These are phyloP conservation scores for Hypoxylon sp. DNA, from an alignment of 2,329 filamentous ascomycete genomes.

Conservation along the genomic window DNA sequence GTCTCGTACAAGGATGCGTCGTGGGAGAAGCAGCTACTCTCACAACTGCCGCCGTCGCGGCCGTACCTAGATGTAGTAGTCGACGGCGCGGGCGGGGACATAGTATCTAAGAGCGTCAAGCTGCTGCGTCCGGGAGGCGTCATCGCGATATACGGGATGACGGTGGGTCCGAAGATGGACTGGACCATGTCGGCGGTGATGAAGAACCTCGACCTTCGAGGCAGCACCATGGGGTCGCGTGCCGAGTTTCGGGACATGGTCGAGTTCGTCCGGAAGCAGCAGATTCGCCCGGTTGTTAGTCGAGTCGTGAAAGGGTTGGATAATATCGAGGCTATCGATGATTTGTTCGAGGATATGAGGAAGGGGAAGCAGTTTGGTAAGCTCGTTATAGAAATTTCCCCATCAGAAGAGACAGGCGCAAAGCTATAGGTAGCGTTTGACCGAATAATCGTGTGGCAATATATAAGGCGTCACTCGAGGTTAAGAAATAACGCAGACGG, in stretches of 20 bases:
- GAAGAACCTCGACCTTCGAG: constrained; percentile 88
- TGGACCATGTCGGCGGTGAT: constrained; percentile 88
- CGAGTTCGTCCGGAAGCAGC: constrained; percentile 79
- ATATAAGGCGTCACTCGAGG: background rate
- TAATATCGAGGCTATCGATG: constrained; percentile 83
- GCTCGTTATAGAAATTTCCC: constrained; percentile 81
- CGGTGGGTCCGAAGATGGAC: constrained; percentile 84
- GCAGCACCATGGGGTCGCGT: constrained; percentile 91
- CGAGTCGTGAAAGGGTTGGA: constrained; percentile 80
- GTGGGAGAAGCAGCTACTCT: constrained; percentile 84
- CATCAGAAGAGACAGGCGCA: constrained; percentile 51
- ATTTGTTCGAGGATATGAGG: constrained; percentile 90
- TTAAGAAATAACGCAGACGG: background rate
- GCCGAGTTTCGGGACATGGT: constrained; percentile 95
- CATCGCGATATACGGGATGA: constrained; percentile 95
- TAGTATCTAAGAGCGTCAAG: constrained; percentile 75
- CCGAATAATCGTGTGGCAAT: background rate
- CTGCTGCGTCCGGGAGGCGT: constrained; percentile 86
- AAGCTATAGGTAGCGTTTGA: constrained; percentile 57
- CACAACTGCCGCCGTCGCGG: constrained; percentile 74
- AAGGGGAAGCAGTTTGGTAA: constrained; percentile 92
- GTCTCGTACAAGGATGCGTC: constrained; percentile 82
- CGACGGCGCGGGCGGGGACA: constrained; percentile 90
- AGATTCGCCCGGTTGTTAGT: constrained; percentile 84
- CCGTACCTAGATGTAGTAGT: constrained; percentile 85